Base-by-base conservation (phyloP, 805 yeast genomes). In the Myxozyma monticola region DNA sequence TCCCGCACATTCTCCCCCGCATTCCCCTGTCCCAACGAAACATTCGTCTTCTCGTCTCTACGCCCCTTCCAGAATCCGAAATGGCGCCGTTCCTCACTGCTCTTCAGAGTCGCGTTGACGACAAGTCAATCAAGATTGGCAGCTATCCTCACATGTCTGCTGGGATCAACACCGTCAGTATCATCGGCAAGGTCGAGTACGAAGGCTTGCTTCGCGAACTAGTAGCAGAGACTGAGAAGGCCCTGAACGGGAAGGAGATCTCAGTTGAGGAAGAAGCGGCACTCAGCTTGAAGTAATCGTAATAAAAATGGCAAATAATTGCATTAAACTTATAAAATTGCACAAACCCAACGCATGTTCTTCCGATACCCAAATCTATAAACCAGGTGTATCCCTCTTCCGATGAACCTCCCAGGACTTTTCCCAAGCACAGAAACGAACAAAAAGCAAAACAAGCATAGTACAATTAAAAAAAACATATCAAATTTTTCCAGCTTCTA, bases 121-220 rank as follows among this genome's bases (percentile, higher is more conserved):
- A 53, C 17, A 65, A 64, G 29, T 68, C 66, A n/a, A 74, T 88
- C 43, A 88, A 88, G 62, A 74, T 88, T 41, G 96, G 96, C 2
- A 83, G 90, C 29, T 88, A 88, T 64, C 96, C 96, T 1, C 96
- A 88, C 66, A 75, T 78, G 68, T 75, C 76, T 14, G 75, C 79
- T 67, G 74, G 77, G 0, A 69, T 79, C 46, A 84, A 79, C 59
- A 87, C 95, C 0, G 79, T 88, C 17, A 84, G 95, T 59, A 76
- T 88, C 15, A 73, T 86, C 33, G 95, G 95, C 1, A 77, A 78
- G 17, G 64, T 60, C 18, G 66, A 68, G 9, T 68, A 73, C 15
- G 56, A 60, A 1, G 65, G 63, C 0, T 66, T 62, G 37, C 67
- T 86, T 57, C 62, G 74, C 26, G 57, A 61, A 1, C 61, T 84